Conservation (phyloP, 805 yeast species). For the Candida anglica region DNA sequence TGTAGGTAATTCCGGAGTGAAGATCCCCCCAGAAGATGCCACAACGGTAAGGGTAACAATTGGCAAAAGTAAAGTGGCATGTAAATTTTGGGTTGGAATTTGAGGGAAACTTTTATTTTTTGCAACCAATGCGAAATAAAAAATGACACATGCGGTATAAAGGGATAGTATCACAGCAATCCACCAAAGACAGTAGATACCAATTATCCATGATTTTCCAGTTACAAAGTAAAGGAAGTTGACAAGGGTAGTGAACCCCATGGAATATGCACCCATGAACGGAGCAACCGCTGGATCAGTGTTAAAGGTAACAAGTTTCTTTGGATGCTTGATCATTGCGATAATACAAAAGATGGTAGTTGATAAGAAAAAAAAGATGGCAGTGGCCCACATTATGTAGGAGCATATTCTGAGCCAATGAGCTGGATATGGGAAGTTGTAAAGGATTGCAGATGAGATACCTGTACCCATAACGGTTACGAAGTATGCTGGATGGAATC, state of each 20-base stretch:
- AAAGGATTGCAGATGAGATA: conserved; percentile 58
- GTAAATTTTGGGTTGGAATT: conserved; percentile 22
- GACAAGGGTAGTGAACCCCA: conserved; percentile 71
- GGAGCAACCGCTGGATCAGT: conserved; percentile 45
- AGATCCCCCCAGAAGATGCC: conserved; percentile 62
- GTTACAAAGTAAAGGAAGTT: conserved; percentile 50
- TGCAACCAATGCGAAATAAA: conserved; percentile 45
- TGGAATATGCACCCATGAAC: conserved; percentile 74
- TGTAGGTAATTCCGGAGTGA: conserved; percentile 42
- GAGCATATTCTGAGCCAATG: conserved; percentile 58
- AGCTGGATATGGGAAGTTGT: conserved; percentile 61
- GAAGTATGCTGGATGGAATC: conserved; percentile 54
- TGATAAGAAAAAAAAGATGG: conserved; percentile 44
- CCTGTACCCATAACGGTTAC: conserved; percentile 86
- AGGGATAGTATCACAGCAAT: conserved; percentile 53
- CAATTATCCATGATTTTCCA: conserved; percentile 42
- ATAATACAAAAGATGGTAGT: conserved; percentile 39
- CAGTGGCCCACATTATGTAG: conserved; percentile 58
- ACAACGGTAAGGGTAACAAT: conserved; percentile 79
- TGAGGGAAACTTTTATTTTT: conserved; percentile 23
- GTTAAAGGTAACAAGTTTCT: conserved; percentile 19
- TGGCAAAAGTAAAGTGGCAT: conserved; percentile 63
- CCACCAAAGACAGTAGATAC: conserved; percentile 72
- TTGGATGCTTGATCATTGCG: conserved; percentile 32
- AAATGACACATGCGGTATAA: conserved; percentile 56